Base-by-base conservation (phyloP, 805 yeast genomes). In the Kockiozyma suomiensis region DNA sequence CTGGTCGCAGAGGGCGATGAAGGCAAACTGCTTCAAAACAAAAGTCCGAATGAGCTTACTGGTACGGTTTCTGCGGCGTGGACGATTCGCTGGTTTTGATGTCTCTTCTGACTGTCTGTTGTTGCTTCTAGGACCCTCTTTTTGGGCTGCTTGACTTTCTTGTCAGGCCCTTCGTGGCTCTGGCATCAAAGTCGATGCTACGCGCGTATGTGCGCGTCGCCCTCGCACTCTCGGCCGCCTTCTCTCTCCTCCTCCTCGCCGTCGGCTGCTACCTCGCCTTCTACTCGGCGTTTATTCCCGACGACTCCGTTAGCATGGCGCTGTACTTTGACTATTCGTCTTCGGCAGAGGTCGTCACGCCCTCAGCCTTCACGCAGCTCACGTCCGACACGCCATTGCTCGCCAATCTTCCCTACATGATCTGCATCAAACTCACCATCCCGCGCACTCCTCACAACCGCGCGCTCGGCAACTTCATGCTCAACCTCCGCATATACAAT, bases 401-500 rank as follows among this genome's bases (percentile, higher is more conserved):
- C 38, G 28, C 59, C 13, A n/a, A 45, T 25, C 42, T n/a, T 38
- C 68, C 66, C 41, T 75, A 74, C 56, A 58, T 62, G 23, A 61
- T 75, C 13, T 54, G 56, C 2, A 65, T 75, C 10, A 59, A 54
- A 26, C 65, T 75, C 23, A 62, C 56, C 26, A 59, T 74, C 47
- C 78, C 77, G 4, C 66, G 74, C 19, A 62, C 65, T n/a, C 60
- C 58, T 3, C 59, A 59, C 50, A 75, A 75, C 58, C 60, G 57
- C 35, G 62, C 65, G 4, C 38, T 68, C 13, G 76, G 76, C 30
- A 75, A 74, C 60, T 74, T 75, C 61, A 66, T 69, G 69, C 66
- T 72, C 28, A 37, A 64, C 7, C 59, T 68, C 19, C 50, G 66
- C 4, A 52, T 70, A 17, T 59, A 66, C 32, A 64, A 66, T 23